Base-by-base conservation (phyloP, 352 stramenopile species). In the Pythium phragmitis region DNA sequence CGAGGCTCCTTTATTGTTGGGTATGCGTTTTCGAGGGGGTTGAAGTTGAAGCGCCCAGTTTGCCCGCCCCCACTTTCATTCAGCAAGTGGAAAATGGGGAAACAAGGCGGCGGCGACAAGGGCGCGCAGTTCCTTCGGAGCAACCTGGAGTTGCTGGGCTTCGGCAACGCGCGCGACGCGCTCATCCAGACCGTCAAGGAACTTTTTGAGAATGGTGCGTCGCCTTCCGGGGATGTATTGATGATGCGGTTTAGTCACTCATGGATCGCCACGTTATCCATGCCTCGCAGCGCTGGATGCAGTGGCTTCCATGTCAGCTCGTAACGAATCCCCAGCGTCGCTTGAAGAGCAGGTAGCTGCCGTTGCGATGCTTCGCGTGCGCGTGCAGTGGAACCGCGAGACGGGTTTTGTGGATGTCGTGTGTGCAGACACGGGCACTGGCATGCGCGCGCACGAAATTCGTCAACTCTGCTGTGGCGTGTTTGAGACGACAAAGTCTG, bases 121-220 rank as follows among this genome's bases (percentile, higher is more conserved):
- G 57, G 67, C 48, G 74, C 70, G 67, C 75, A 77, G 42, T 94
- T 94, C 53, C 58, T 94, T 19, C 70, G 70, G 34, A 69, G 63
- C 43, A 91, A 94, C 63, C 68, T 94, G 57, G 82, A 82, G 67
- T 60, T 94, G 21, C 65, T 94, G 57, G 85, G 85, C 52, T 94
- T 94, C 57, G 83, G 79, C 11, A 82, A 61, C 17, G 59, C 68
- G 46, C 70, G 67, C 28, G 76, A 88, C 34, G 85, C 83, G 49
- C 67, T 94, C 9, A 75, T 92, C 14, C 85, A 94, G 65, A 74
- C 78, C 11, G 79, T 88, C 11, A 92, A 92, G 58, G 85, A 94
- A 67, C 73, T 94, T 49, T 90, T 92, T 26, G 85, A 94, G 62
- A 94, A 94, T 60, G 81, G 85, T 91, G 50, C 26, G 61, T 23